Evolutionary conservation across 345 rosid species (phyloP).

Genomic region (Iberis pinnata): DNA sequence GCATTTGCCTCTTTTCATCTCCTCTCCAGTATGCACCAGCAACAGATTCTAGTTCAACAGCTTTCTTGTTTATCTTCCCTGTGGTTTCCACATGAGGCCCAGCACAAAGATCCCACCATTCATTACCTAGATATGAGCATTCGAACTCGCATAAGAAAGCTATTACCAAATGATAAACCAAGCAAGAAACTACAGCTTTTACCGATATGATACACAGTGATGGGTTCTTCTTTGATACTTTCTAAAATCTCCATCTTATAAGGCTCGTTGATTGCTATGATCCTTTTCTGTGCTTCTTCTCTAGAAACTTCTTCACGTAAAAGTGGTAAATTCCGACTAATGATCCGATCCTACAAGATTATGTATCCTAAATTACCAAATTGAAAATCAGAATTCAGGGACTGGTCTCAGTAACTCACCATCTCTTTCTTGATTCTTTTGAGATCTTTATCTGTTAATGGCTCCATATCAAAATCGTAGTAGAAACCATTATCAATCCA

Average conservation of each 20-base stretch:
- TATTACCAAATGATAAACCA: constrained; percentile 10
- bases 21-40: constrained; percentile 99
- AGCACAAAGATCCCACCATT: constrained; percentile 99
- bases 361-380: constrained; percentile 13
- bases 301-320: constrained; percentile 77
- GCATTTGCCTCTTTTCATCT: constrained; percentile 83
- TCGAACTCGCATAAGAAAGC: constrained; percentile 29
- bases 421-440: constrained; percentile 93
- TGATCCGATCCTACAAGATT: constrained; percentile 82
- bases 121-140: constrained; percentile 56
- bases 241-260: constrained; percentile 94
- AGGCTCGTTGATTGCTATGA: constrained; percentile 70
- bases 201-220: constrained; percentile 90
- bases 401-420: constrained; percentile 74
- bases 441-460: constrained; percentile 79
- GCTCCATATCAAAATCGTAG: constrained; percentile 89
- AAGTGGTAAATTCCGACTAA: constrained; percentile 76
- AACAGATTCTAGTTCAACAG: constrained; percentile 89
- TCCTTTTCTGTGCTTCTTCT: constrained; percentile 76
- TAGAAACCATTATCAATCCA: constrained; percentile 96
- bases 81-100: constrained; percentile 95
- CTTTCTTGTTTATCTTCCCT: constrained; percentile 66
- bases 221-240: constrained; percentile 70
- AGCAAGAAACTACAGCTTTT: constrained; percentile 12
- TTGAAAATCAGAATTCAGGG: constrained; percentile 5